These are phyloP conservation scores for Neurospora crassa DNA, from an alignment of 2,329 filamentous ascomycete genomes.

Conservation along the genomic window DNA sequence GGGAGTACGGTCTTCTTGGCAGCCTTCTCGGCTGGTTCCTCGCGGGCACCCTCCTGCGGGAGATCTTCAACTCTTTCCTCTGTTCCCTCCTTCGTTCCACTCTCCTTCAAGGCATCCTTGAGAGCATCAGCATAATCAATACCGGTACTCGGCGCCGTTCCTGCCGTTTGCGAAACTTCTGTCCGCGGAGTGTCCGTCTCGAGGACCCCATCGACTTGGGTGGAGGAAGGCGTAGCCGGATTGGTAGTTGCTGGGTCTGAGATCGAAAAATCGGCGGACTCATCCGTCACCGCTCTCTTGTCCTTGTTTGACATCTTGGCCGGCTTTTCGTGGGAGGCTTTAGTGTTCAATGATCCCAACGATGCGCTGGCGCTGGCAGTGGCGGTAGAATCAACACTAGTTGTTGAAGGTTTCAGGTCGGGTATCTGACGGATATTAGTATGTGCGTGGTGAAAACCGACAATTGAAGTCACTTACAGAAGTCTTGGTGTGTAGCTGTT, in stretches of 20 bases:
- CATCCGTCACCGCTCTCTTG: neutral
- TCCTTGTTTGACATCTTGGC: neutral
- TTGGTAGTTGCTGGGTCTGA: neutral
- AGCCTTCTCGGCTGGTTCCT: neutral
- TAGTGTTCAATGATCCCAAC: neutral
- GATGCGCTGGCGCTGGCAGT: neutral
- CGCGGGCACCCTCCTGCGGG: neutral
- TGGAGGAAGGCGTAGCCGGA: neutral
- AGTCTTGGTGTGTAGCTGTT: neutral
- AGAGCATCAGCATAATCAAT: neutral
- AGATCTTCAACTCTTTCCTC: conserved; percentile 11
- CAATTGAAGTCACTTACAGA: neutral
- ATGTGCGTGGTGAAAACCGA: neutral
- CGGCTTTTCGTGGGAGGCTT: neutral
- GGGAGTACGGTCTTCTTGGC: neutral
- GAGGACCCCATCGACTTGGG: neutral
- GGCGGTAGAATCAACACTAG: neutral
- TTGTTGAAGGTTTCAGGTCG: neutral
- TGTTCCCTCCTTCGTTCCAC: neutral
- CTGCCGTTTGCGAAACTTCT: neutral
- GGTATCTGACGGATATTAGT: neutral
- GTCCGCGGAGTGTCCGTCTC: neutral
- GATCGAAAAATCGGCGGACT: neutral
- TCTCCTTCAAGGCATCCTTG: conserved; percentile 1
- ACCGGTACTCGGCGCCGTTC: neutral